phyloP scores from a whole-genome alignment of 345 rosid genomes.

The Erysimum cheiranthoides region DNA sequence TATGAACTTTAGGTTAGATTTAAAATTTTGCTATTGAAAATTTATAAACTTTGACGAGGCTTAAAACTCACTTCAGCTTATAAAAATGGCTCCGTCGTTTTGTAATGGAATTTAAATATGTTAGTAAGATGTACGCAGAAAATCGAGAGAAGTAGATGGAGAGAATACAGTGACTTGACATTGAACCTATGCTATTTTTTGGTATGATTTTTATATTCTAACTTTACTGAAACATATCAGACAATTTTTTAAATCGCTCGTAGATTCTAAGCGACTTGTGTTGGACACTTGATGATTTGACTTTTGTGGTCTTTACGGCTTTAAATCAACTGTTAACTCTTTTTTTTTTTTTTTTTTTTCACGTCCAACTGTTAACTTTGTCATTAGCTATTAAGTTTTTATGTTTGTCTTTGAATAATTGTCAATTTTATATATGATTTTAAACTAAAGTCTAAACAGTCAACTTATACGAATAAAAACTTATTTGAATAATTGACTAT shows the following conservation, averaged over 20 bases:
- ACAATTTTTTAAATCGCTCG: constrained; percentile 25
- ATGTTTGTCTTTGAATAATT: too few species aligned
- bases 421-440: too few species aligned
- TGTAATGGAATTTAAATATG: background rate
- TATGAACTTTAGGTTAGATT: background rate
- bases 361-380: constrained; percentile 9
- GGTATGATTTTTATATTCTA: background rate
- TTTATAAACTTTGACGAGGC: background rate
- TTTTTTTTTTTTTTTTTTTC: too few species aligned
- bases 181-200: constrained; percentile 26
- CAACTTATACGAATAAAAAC: too few species aligned
- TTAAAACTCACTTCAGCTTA: background rate
- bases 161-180: constrained; percentile 27
- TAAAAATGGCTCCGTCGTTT: background rate
- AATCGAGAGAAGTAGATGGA: constrained; percentile 32
- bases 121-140: constrained; percentile 39
- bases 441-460: too few species aligned
- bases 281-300: constrained; percentile 12
- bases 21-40: background rate
- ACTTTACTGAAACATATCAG: constrained; percentile 34
- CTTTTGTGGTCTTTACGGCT: constrained; percentile 15
- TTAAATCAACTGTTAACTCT: constrained; percentile 19
- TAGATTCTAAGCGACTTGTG: constrained; percentile 43
- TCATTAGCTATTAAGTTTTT: constrained; percentile 17
- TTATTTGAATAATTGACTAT: constrained; percentile 2